Conservation (phyloP, 768 basidiomycete species). For the Phanerochaete carnosa region DNA sequence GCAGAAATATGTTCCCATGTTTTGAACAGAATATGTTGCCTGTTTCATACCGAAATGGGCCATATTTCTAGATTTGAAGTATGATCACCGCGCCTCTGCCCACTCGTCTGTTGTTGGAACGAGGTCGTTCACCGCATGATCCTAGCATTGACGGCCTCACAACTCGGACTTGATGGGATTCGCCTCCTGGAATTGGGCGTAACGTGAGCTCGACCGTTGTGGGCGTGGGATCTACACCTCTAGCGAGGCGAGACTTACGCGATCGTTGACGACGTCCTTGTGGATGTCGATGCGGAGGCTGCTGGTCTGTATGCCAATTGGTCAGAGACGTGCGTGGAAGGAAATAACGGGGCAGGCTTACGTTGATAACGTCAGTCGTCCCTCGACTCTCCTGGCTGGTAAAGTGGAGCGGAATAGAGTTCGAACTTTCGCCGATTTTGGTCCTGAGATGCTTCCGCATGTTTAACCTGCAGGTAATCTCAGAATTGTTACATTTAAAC, state of each 20-base stretch:
- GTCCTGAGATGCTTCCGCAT: background rate
- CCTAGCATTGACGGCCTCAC: background rate
- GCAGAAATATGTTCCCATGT: too few relatives aligned
- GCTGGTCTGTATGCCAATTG: background rate
- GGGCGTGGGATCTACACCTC: background rate
- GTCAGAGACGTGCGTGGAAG: background rate
- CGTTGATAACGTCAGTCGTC: background rate
- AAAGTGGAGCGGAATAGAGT: background rate
- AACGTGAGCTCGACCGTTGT: background rate
- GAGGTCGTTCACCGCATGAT: too few relatives aligned
- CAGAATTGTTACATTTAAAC: background rate
- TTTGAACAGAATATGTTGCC: too few relatives aligned
- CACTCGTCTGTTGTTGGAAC: too few relatives aligned
- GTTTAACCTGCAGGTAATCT: background rate
- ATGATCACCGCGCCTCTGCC: too few relatives aligned
- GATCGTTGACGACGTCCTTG: background rate
- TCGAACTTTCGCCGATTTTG: background rate
- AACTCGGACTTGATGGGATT: background rate
- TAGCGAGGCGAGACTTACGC: background rate
- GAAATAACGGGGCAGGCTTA: background rate
- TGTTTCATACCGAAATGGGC: too few relatives aligned
- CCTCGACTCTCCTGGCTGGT: background rate
- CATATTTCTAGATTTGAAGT: too few relatives aligned
- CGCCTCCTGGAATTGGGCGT: background rate
- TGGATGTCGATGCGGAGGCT: background rate